Percentiles rank a stretch among this genome's conserved stretches.
Evolutionary conservation across 1,284 basidiomycete species (phyloP).

Genomic region (Ganoderma meredithae): DNA sequence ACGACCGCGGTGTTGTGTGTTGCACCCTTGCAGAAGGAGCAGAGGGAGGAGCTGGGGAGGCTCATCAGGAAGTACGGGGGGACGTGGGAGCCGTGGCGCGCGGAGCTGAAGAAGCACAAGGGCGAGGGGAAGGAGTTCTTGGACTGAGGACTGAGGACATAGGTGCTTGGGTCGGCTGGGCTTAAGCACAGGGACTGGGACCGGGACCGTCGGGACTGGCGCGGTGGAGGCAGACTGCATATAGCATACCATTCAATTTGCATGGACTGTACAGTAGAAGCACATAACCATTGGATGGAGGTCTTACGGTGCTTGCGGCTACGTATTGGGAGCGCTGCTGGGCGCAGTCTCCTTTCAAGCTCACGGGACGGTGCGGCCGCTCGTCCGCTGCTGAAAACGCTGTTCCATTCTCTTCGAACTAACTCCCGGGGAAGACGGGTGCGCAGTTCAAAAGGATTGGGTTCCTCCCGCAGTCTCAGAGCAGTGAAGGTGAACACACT

Average conservation of each 20-base stretch:
- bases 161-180: neutral
- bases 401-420: neutral
- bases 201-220: neutral
- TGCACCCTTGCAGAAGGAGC: conserved; percentile 67
- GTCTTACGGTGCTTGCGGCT: too few relatives aligned
- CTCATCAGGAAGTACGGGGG: conserved; percentile 87
- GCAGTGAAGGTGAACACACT: too few relatives aligned
- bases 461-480: too few relatives aligned
- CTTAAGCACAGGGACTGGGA: neutral
- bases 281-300: neutral
- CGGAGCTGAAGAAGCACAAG: conserved; percentile 83
- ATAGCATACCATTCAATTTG: neutral
- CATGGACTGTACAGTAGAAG: conserved; percentile 4
- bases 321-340: neutral
- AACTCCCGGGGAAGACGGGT: too few relatives aligned
- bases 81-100: conserved; percentile 85
- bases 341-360: too few relatives aligned
- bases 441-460: too few relatives aligned
- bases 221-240: neutral
- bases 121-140: conserved; percentile 73
- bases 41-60: conserved; percentile 78
- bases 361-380: too few relatives aligned
- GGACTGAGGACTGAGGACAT: conserved; percentile 39
- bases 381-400: neutral
- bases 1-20: too few relatives aligned